These are phyloP conservation scores for Penicillium arizonense DNA, from an alignment of 495 filamentous ascomycete species.

Conservation along the genomic window DNA sequence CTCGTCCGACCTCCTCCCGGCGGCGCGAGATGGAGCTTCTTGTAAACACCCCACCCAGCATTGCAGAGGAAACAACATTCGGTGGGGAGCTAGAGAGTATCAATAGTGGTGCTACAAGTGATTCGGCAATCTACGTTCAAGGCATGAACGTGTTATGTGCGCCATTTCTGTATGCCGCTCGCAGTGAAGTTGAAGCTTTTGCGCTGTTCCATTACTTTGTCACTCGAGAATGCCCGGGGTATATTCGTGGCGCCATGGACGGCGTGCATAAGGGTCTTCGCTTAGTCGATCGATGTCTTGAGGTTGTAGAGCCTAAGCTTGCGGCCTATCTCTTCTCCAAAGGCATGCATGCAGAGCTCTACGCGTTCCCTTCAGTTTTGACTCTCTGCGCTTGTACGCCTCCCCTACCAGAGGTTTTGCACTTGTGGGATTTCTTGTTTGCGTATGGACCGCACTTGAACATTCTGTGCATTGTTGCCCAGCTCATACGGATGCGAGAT, in stretches of 20 bases:
- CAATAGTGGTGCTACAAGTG: constrained; percentile 35
- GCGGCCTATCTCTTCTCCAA: constrained; percentile 79
- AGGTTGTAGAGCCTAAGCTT: constrained; percentile 87
- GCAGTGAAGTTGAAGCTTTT: constrained; percentile 93
- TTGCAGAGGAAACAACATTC: constrained; percentile 38
- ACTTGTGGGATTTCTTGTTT: constrained; percentile 97
- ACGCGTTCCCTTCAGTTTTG: constrained; percentile 95
- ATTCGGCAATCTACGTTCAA: constrained; percentile 88
- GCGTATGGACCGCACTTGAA: constrained; percentile 94
- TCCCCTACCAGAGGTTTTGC: constrained; percentile 90
- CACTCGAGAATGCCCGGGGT: constrained; percentile 85
- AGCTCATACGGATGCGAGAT: constrained; percentile 84
- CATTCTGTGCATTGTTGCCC: constrained; percentile 95
- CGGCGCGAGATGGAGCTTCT: constrained; percentile 39
- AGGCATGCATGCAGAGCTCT: constrained; percentile 86
- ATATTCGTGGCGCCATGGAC: constrained; percentile 95
- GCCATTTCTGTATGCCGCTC: constrained; percentile 92
- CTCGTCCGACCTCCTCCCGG: constrained; percentile 37
- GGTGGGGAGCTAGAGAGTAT: constrained; percentile 6
- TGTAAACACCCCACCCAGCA: constrained; percentile 43
- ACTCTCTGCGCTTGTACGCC: constrained; percentile 96
- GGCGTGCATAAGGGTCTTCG: constrained; percentile 90
- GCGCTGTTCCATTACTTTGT: constrained; percentile 87
- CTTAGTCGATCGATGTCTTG: constrained; percentile 85
- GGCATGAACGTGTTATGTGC: constrained; percentile 99